These are phyloP conservation scores for Verticillium albo-atrum DNA, from an alignment of 2,329 filamentous ascomycete genomes.

Conservation along the genomic window DNA sequence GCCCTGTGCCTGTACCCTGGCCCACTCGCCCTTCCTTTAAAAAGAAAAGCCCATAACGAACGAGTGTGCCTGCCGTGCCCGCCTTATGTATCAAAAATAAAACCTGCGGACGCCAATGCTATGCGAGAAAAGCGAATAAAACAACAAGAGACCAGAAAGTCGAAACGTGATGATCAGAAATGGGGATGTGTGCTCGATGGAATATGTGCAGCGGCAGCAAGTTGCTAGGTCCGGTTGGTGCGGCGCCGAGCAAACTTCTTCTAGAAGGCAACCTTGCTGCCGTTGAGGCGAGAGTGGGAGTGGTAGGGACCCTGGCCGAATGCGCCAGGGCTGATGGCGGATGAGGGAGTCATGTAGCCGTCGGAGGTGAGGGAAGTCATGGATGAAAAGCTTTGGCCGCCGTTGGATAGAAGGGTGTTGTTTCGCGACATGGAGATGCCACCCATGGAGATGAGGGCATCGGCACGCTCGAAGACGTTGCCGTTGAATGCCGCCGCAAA, in stretches of 20 bases:
- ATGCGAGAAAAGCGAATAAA: conserved; percentile 6
- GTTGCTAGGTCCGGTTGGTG: neutral
- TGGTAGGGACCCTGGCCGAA: conserved; percentile 9
- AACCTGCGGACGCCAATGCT: conserved; percentile 8
- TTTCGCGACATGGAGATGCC: conserved; percentile 52
- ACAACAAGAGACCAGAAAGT: neutral
- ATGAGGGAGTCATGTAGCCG: conserved; percentile 26
- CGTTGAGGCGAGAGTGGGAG: conserved; percentile 28
- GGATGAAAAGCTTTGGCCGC: conserved; percentile 33
- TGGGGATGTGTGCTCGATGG: neutral
- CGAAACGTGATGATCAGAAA: neutral
- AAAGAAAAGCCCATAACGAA: neutral
- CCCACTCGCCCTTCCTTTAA: neutral
- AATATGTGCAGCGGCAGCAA: neutral
- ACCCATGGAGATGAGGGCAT: conserved; percentile 53
- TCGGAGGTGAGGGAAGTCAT: conserved; percentile 37
- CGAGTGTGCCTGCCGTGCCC: neutral
- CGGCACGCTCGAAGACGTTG: conserved; percentile 57
- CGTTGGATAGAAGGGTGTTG: conserved; percentile 19
- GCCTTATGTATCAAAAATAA: neutral
- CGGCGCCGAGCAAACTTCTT: conserved; percentile 7
- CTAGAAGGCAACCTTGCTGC: conserved; percentile 32
- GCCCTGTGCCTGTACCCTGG: neutral
- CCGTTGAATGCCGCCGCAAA: conserved; percentile 52
- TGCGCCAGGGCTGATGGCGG: conserved; percentile 23